Percentiles rank a stretch among this genome's conserved stretches.
These are phyloP conservation scores for Acacia acuminata DNA, from an alignment of 306 rosid species.

Conservation along the genomic window DNA sequence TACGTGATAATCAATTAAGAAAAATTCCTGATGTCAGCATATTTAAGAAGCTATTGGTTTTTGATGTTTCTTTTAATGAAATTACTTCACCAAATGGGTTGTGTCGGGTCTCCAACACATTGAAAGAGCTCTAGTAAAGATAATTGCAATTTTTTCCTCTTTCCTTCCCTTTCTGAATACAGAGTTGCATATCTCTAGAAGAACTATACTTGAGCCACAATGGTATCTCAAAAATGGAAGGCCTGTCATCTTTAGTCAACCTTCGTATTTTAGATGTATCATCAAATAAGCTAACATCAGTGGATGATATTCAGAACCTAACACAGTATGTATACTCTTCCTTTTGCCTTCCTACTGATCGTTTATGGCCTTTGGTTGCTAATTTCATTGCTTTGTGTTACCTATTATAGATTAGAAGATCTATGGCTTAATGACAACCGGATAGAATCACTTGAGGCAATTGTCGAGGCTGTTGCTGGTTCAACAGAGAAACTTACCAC, in stretches of 20 bases:
- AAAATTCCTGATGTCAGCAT: conserved; percentile 75
- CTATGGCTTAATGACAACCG: conserved; percentile 94
- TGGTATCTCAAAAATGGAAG: conserved; percentile 89
- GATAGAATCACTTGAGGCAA: conserved; percentile 66
- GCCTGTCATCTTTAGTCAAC: conserved; percentile 75
- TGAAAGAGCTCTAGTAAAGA: conserved; percentile 67
- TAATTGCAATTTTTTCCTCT: not conserved
- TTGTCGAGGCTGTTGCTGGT: conserved; percentile 75
- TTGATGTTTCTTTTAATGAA: conserved; percentile 84
- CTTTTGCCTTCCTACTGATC: not conserved
- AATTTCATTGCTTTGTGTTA: conserved; percentile 23
- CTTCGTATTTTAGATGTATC: conserved; percentile 91
- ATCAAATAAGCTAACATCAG: conserved; percentile 75
- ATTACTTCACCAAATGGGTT: conserved; percentile 67
- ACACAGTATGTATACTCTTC: conserved; percentile 52
- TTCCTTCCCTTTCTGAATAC: conserved; percentile 12
- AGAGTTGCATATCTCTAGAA: conserved; percentile 83
- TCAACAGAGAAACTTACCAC: conserved; percentile 84
- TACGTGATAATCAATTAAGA: conserved; percentile 75
- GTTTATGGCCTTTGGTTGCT: conserved; percentile 19
- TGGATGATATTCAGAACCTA: conserved; percentile 65
- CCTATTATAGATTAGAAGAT: conserved; percentile 78
- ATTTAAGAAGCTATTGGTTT: conserved; percentile 69
- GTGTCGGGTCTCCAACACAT: conserved; percentile 50
- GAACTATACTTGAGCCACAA: conserved; percentile 95